phyloP scores from a whole-genome alignment of 768 basidiomycete species.

The Cystofilobasidium bisporidii region DNA sequence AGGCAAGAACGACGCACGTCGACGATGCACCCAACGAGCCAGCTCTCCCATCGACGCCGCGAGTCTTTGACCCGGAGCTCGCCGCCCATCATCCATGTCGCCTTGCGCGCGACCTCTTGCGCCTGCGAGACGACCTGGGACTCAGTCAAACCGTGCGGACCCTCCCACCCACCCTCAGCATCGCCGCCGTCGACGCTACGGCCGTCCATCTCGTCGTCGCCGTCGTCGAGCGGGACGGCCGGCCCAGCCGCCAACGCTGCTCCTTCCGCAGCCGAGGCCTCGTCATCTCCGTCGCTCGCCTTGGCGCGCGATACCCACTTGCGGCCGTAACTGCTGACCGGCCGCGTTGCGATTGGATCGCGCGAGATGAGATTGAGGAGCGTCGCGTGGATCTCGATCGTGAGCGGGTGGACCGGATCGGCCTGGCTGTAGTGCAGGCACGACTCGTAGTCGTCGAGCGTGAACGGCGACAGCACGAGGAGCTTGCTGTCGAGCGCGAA shows the following conservation, averaged over 20 bases:
- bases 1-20: slow-evolving; percentile 53
- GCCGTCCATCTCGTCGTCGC: slow-evolving; percentile 24
- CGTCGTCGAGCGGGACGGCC: slow-evolving; percentile 27
- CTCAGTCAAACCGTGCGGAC: slow-evolving; percentile 56
- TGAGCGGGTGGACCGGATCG: slow-evolving; percentile 63
- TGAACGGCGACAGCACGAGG: slow-evolving; percentile 73
- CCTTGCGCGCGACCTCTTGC: slow-evolving; percentile 74
- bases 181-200: slow-evolving; percentile 5
- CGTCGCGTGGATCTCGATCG: slow-evolving; percentile 78
- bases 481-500: slow-evolving; percentile 53
- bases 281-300: too few species aligned
- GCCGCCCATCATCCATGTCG: slow-evolving; percentile 44
- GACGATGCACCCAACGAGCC: slow-evolving; percentile 63
- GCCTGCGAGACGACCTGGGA: slow-evolving; percentile 47
- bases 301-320: not conserved
- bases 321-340: slow-evolving; percentile 7
- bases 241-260: too few species aligned
- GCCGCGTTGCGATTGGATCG: slow-evolving; percentile 46
- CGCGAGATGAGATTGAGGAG: slow-evolving; percentile 74
- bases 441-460: slow-evolving; percentile 84
- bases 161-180: slow-evolving; percentile 68
- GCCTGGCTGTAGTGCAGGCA: slow-evolving; percentile 64
- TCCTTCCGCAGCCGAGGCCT: too few species aligned
- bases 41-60: slow-evolving; percentile 75
- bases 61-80: slow-evolving; percentile 60